Evolutionary conservation across 1,284 basidiomycete species (phyloP).

Genomic region (Microbotryomycetes sp.): DNA sequence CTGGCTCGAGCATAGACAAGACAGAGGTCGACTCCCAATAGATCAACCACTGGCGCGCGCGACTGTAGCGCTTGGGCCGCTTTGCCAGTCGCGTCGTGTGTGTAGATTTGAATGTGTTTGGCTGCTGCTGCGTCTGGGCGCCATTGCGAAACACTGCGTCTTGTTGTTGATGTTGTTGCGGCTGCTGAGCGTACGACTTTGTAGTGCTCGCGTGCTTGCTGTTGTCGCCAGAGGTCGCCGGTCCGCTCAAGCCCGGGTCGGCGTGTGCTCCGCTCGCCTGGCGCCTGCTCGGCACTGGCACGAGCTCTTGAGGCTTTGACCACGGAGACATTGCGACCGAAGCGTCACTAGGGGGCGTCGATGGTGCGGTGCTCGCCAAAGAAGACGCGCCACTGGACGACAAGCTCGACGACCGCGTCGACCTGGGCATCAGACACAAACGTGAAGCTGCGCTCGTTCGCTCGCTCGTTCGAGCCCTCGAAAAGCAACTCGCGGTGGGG

Average conservation of each 20-base stretch:
- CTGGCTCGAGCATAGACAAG: not conserved
- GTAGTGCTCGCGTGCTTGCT: not conserved
- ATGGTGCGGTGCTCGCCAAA: not conserved
- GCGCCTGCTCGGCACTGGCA: not conserved
- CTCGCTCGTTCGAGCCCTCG: too few relatives aligned
- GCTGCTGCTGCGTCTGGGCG: not conserved
- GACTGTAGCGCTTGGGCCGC: not conserved
- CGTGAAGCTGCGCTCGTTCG: too few relatives aligned
- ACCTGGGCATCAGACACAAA: not conserved
- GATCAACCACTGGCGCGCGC: not conserved
- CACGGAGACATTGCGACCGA: not conserved
- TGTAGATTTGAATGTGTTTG: too few relatives aligned
- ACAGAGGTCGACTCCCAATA: not conserved
- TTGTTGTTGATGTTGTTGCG: not conserved
- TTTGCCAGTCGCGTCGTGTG: too few relatives aligned
- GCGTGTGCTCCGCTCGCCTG: not conserved
- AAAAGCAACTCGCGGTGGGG: too few relatives aligned
- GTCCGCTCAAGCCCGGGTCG: not conserved
- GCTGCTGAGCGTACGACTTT: not conserved
- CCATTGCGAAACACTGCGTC: not conserved
- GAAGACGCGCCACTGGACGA: not conserved
- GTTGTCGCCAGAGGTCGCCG: not conserved
- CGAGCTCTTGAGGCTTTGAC: not conserved
- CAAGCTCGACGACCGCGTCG: not conserved
- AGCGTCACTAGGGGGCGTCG: not conserved